These are phyloP conservation scores for Gynostemma pentaphyllum DNA, from an alignment of 306 rosid genomes.

Conservation along the genomic window DNA sequence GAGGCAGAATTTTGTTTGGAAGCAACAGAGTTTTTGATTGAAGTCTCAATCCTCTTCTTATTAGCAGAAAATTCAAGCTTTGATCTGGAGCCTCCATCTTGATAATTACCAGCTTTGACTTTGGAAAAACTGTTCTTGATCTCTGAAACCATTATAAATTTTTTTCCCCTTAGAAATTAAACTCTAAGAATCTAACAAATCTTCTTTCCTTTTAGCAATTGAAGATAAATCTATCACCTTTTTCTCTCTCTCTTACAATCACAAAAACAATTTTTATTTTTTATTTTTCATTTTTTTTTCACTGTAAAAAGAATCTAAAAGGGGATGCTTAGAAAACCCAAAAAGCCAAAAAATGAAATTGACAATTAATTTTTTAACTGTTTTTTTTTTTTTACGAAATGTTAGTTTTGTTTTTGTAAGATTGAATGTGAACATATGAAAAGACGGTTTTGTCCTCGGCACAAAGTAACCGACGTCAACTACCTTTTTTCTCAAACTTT, in stretches of 20 bases:
- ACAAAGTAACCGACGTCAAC: not conserved
- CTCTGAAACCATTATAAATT: conserved; percentile 35
- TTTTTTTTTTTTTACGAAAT: not conserved
- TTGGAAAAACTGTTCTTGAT: conserved; percentile 27
- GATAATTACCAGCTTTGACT: conserved; percentile 31
- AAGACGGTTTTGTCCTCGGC: not conserved
- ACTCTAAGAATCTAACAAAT: conserved; percentile 2
- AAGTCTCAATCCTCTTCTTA: conserved; percentile 40
- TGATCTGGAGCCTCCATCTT: conserved; percentile 46
- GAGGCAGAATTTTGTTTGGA: conserved; percentile 43
- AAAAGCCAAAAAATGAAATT: not conserved
- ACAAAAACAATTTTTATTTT: not conserved
- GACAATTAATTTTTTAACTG: too few species aligned
- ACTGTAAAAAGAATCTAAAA: not conserved
- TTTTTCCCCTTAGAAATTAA: not conserved
- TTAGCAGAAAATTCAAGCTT: conserved; percentile 36
- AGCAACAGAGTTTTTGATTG: conserved; percentile 36
- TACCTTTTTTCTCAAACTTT: not conserved
- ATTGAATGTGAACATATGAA: not conserved
- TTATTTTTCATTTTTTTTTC: too few species aligned
- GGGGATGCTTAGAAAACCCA: not conserved
- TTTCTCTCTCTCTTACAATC: not conserved
- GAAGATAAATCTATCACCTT: not conserved
- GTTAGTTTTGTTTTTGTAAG: not conserved
- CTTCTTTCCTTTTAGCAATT: not conserved